These are phyloP conservation scores for Piper betle DNA, from an alignment of 164 flowering plant species.

Conservation along the genomic window DNA sequence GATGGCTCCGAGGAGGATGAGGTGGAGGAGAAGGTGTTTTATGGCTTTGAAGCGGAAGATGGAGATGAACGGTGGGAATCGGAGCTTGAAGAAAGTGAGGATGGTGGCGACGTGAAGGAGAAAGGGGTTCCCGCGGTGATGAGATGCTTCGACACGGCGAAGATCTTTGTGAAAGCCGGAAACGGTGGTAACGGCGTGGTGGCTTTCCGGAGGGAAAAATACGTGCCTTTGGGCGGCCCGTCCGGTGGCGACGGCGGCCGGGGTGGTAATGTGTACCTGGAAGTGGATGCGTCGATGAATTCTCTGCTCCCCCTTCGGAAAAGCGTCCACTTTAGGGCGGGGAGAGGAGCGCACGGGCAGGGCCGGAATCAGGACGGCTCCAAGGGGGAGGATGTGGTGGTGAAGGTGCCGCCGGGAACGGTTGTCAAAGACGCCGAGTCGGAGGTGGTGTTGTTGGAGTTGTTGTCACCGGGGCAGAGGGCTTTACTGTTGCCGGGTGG, in stretches of 20 bases:
- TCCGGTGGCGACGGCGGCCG: conserved; percentile 96
- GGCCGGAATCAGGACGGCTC: conserved; percentile 68
- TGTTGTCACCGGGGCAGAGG: conserved; percentile 71
- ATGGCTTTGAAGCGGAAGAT: conserved; percentile 9
- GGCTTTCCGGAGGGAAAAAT: conserved; percentile 92
- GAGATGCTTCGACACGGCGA: conserved; percentile 89
- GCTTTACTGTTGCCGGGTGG: conserved; percentile 88
- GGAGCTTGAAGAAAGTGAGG: conserved; percentile 5
- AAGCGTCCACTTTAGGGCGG: conserved; percentile 76
- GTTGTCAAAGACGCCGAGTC: conserved; percentile 52
- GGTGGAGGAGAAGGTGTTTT: conserved; percentile 11
- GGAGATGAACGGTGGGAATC: conserved; percentile 3
- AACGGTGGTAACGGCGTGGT: conserved; percentile 96
- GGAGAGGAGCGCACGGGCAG: conserved; percentile 77
- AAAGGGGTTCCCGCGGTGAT: conserved; percentile 95
- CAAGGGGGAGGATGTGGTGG: conserved; percentile 80
- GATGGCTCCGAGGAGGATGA: conserved; percentile 11
- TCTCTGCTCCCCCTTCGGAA: conserved; percentile 79
- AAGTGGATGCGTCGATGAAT: conserved; percentile 85
- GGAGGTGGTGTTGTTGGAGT: conserved; percentile 51
- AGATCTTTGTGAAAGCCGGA: conserved; percentile 73
- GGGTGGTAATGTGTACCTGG: conserved; percentile 84
- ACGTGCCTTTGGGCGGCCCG: conserved; percentile 85
- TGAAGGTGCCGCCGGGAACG: conserved; percentile 94
- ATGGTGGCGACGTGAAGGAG: conserved; percentile 40